Evolutionary conservation across 768 basidiomycete species (phyloP).

Genomic region (Boletales sp.): DNA sequence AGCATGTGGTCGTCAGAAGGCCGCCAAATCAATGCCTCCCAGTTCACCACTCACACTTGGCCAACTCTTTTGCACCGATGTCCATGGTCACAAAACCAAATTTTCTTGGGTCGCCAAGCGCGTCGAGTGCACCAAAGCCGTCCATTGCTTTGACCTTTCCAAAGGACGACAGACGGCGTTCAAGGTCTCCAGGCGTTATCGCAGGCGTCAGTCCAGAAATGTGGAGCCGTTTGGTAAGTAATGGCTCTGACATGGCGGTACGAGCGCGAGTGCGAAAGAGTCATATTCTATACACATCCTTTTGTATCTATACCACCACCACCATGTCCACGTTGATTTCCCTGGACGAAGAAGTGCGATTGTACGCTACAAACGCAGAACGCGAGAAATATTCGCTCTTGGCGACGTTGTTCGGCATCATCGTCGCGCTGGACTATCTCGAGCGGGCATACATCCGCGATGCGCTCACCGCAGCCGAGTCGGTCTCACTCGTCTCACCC

Average conservation of each 20-base stretch:
- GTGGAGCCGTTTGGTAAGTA: slow-evolving; percentile 59
- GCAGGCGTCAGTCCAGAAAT: slow-evolving; percentile 73
- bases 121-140: slow-evolving; percentile 64
- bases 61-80: slow-evolving; percentile 53
- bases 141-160: slow-evolving; percentile 67
- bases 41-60: slow-evolving; percentile 52
- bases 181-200: slow-evolving; percentile 55
- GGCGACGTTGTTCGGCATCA: slow-evolving; percentile 87
- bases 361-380: slow-evolving; percentile 85
- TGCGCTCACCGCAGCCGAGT: slow-evolving; percentile 88
- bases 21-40: no score
- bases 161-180: slow-evolving; percentile 56
- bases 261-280: no score
- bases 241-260: slow-evolving; percentile 13
- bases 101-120: slow-evolving; percentile 60
- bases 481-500: slow-evolving; percentile 30
- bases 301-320: no score
- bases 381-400: slow-evolving; percentile 85
- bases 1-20: no score
- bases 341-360: slow-evolving; percentile 88
- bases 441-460: slow-evolving; percentile 96
- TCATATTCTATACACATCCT: no score
- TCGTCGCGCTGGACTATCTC: slow-evolving; percentile 89
- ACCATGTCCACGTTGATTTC: slow-evolving; percentile 41
- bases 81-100: slow-evolving; percentile 76